Base-by-base conservation (phyloP, 148 eudicot species). In the Rhododendron henanense region DNA sequence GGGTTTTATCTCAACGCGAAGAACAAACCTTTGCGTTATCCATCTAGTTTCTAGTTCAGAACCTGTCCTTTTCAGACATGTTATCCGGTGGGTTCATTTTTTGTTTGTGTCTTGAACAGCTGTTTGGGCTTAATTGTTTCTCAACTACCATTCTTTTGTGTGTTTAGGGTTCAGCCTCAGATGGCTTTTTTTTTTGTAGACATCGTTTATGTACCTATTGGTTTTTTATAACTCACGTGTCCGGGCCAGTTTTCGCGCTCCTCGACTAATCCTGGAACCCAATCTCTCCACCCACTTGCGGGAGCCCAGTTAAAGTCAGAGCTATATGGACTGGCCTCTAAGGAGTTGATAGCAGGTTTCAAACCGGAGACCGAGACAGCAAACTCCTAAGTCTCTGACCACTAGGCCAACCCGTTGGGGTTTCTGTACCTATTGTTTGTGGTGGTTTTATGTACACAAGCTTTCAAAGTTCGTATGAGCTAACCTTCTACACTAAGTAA, bases 401-500 rank as follows among this genome's bases (percentile, higher is more conserved):
- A 47, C 50, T 47, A 47, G 2, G 50, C 50, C 50, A 9, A 9
- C 11, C 50, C 11, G 10, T 47, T 47, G 11, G 11, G 10, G 10
- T 47, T 47, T 47, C 16, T 55, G 61, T 55, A 55, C 61, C 21
- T 18, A 5, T 55, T 55, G 16, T 82, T 61, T 51, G 31, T 25
- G 13, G 18, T n/a, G 6, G 37, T 63, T 50, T 63, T 65, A 18
- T 23, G 55, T 6, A 37, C 35, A 53, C 16, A 75, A 31, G 8
- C 47, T 45, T 74, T 18, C 50, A 18, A 75, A 19, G 44, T 35
- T 74, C 59, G 75, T n/a, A 25, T 11, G 35, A 76, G 31, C 85
- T 47, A 83, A 76, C 88, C 2, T 76, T 87, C 85, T 77, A 47
- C 15, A n/a, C 63, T 53, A 77, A 81, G 19, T 14, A 15, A 41